Percentiles rank a stretch among this genome's conserved stretches.
Conservation (phyloP, 805 yeast species). For the Schwanniomyces occidentalis region DNA sequence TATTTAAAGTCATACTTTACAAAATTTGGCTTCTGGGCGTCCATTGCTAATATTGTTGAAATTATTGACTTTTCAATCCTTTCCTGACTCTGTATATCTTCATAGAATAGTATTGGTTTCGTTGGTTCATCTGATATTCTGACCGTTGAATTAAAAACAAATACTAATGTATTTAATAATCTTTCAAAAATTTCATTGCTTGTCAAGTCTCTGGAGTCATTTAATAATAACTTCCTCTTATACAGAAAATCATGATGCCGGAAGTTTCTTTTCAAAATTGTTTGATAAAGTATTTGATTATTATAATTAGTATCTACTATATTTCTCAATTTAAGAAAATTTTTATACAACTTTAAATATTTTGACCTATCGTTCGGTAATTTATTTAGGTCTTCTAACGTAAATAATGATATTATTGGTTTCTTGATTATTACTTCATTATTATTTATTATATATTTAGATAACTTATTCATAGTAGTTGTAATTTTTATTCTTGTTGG, state of each 20-base stretch:
- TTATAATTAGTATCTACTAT: slow-evolving; percentile 16
- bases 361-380: slow-evolving; percentile 11
- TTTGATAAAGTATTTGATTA: slow-evolving; percentile 15
- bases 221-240: slow-evolving; percentile 15
- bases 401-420: slow-evolving; percentile 3
- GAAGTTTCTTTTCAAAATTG: slow-evolving; percentile 28
- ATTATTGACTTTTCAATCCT: slow-evolving; percentile 24
- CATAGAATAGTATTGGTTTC: slow-evolving; percentile 13
- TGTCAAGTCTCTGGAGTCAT: slow-evolving; percentile 5
- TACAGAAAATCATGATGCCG: slow-evolving; percentile 15
- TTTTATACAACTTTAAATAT: slow-evolving; percentile 27
- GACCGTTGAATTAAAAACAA: slow-evolving; percentile 34
- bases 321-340: slow-evolving; percentile 31
- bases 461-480: slow-evolving; percentile 4
- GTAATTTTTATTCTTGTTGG: too few relatives aligned
- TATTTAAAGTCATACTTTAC: slow-evolving; percentile 26
- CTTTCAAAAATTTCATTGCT: slow-evolving; percentile 18
- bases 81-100: slow-evolving; percentile 16
- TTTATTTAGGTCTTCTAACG: slow-evolving; percentile 1
- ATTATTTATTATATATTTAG: slow-evolving; percentile 2
- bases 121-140: slow-evolving; percentile 9
- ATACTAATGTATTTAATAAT: slow-evolving; percentile 26
- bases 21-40: slow-evolving; percentile 17
- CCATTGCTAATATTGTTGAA: slow-evolving; percentile 24
- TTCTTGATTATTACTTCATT: slow-evolving; percentile 4